Percentiles rank a stretch among this genome's conserved stretches.
Evolutionary conservation across 495 filamentous ascomycete species (phyloP).

Genomic region (Podospora comata): DNA sequence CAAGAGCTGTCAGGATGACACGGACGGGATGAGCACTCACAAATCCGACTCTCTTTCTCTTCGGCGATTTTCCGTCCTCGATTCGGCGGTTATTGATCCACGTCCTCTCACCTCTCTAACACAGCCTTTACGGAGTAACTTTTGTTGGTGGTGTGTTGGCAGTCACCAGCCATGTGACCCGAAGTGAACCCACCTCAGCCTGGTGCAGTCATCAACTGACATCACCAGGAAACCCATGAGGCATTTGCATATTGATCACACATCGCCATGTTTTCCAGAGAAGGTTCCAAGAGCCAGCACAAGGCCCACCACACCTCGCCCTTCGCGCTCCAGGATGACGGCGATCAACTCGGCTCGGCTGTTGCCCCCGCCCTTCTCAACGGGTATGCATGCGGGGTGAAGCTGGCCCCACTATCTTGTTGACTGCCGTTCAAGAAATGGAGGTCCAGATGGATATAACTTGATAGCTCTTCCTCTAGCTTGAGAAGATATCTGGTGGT

Average conservation of each 20-base stretch:
- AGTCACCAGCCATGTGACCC: too few species aligned
- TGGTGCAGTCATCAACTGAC: too few species aligned
- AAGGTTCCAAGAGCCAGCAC: too few species aligned
- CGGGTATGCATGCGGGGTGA: slow-evolving; percentile 2
- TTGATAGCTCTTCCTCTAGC: neutral
- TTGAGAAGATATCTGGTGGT: too few species aligned
- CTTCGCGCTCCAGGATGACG: neutral
- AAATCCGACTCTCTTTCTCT: neutral
- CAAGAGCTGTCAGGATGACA: neutral
- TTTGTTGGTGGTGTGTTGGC: too few species aligned
- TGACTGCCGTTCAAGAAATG: neutral
- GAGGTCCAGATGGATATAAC: neutral
- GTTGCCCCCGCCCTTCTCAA: neutral
- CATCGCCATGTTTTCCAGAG: too few species aligned
- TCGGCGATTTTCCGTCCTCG: neutral
- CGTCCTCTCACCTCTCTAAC: too few species aligned
- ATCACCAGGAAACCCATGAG: too few species aligned
- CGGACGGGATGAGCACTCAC: neutral
- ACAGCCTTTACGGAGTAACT: too few species aligned
- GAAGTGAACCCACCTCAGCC: too few species aligned
- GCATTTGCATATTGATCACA: too few species aligned
- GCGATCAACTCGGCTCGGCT: neutral
- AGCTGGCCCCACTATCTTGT: neutral
- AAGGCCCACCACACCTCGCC: neutral
- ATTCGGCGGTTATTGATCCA: neutral